These are phyloP conservation scores for Candida gorgasii DNA, from an alignment of 805 yeast genomes.

Conservation along the genomic window DNA sequence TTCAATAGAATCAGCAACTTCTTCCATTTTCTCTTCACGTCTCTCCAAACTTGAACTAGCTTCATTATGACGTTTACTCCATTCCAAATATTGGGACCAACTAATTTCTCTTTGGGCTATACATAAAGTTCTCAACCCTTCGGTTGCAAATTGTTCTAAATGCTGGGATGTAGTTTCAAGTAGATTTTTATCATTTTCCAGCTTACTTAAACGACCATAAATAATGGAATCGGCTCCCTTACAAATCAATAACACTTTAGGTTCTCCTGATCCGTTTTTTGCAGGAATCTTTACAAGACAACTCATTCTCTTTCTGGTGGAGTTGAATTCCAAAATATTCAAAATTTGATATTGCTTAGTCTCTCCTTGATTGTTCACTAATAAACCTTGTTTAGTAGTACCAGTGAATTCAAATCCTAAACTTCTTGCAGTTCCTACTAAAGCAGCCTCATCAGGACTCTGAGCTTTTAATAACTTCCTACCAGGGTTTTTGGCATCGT, in stretches of 20 bases:
- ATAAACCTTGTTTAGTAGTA: slow-evolving; percentile 66
- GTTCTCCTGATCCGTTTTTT: slow-evolving; percentile 40
- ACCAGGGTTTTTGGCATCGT: slow-evolving; percentile 58
- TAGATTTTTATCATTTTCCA: slow-evolving; percentile 47
- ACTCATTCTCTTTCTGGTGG: slow-evolving; percentile 88
- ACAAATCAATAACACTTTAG: slow-evolving; percentile 66
- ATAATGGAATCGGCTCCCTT: slow-evolving; percentile 87
- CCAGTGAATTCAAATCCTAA: slow-evolving; percentile 68
- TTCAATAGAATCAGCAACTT: slow-evolving; percentile 73
- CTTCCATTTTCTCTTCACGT: slow-evolving; percentile 73
- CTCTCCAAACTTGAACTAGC: slow-evolving; percentile 65
- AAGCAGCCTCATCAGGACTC: slow-evolving; percentile 86
- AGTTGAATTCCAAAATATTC: slow-evolving; percentile 74
- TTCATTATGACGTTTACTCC: slow-evolving; percentile 62
- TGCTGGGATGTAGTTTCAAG: slow-evolving; percentile 69
- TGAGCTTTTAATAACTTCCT: slow-evolving; percentile 67
- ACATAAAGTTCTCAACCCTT: slow-evolving; percentile 81
- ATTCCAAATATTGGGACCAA: slow-evolving; percentile 60
- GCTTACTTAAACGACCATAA: slow-evolving; percentile 57
- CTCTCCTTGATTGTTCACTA: slow-evolving; percentile 69
- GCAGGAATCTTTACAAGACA: slow-evolving; percentile 72
- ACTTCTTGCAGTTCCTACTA: slow-evolving; percentile 79
- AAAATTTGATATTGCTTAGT: slow-evolving; percentile 70
- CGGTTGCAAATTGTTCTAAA: slow-evolving; percentile 76
- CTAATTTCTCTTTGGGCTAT: slow-evolving; percentile 68